A percentile compares a stretch with the other conserved stretches of the same genome.
Evolutionary conservation across 1,284 basidiomycete genomes (phyloP).

Genomic region (Irpex sp.): DNA sequence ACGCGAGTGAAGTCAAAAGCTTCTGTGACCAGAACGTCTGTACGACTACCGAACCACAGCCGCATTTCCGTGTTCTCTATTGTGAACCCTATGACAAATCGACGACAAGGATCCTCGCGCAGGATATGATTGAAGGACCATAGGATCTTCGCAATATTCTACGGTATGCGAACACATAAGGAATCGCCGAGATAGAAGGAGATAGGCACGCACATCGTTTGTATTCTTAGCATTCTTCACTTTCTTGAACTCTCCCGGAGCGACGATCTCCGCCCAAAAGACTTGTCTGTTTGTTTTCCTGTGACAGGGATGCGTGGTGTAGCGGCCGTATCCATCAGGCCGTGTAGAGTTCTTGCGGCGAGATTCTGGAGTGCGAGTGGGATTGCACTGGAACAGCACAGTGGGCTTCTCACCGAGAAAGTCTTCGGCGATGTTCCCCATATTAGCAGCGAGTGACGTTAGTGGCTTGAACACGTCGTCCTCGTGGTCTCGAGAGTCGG

Average conservation of each 20-base stretch:
- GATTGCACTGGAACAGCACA: neutral
- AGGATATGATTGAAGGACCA: slow-evolving; percentile 5
- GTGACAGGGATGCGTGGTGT: neutral
- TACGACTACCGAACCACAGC: slow-evolving; percentile 6
- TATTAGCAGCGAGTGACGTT: neutral
- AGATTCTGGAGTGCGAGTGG: neutral
- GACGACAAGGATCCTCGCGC: slow-evolving; percentile 8
- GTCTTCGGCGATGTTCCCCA: neutral
- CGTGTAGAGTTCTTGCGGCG: neutral
- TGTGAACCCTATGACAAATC: slow-evolving; percentile 9
- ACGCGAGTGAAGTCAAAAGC: slow-evolving; percentile 5
- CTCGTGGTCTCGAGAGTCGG: neutral
- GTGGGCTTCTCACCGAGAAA: neutral
- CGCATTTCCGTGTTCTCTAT: slow-evolving; percentile 8
- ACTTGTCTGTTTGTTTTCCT: neutral
- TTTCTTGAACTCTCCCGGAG: slow-evolving; percentile 7
- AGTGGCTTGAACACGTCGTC: neutral
- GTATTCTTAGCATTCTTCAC: neutral
- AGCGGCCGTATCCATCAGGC: slow-evolving; percentile 4
- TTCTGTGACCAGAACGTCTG: slow-evolving; percentile 2
- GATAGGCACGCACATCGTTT: neutral
- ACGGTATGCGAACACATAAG: neutral
- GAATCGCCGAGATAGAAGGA: neutral
- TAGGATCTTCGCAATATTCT: slow-evolving; percentile 4
- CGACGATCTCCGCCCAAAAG: neutral